Percentiles rank a stretch among this genome's conserved stretches.
Conservation (phyloP, 2,329 filamentous ascomycete genomes). For the Chaetomium sp. region DNA sequence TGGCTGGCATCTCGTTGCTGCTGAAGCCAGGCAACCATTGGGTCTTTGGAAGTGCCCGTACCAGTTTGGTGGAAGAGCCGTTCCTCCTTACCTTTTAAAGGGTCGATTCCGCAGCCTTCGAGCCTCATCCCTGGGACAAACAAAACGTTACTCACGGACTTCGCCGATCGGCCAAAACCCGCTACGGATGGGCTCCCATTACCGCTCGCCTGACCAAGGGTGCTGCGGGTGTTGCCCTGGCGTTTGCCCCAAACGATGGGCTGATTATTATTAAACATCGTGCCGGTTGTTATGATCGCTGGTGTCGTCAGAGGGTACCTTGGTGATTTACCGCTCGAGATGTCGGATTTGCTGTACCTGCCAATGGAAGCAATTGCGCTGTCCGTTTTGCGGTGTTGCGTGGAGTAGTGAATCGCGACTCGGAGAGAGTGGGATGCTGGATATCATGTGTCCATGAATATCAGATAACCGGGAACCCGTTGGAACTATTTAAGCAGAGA, state of each 20-base stretch:
- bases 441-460: conserved; percentile 11
- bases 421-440: conserved; percentile 2
- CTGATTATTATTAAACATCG: no score
- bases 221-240: no score
- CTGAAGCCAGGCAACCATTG: not conserved
- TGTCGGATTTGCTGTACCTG: no score
- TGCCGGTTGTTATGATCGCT: no score
- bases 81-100: not conserved
- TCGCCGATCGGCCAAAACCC: not conserved
- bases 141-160: not conserved
- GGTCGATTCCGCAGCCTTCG: not conserved
- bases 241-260: not conserved
- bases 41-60: not conserved
- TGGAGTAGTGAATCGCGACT: not conserved
- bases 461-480: no score
- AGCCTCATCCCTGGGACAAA: not conserved
- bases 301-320: no score
- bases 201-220: not conserved
- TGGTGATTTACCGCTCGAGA: no score
- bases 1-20: no score
- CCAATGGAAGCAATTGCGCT: not conserved
- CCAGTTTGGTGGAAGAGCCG: not conserved
- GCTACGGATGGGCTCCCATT: not conserved
- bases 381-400: conserved; percentile 1
- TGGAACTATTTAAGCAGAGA: no score